A percentile compares a stretch with the other conserved stretches of the same genome.
phyloP scores from a whole-genome alignment of 495 filamentous ascomycete species.

The Sphaerosporella brunnea region DNA sequence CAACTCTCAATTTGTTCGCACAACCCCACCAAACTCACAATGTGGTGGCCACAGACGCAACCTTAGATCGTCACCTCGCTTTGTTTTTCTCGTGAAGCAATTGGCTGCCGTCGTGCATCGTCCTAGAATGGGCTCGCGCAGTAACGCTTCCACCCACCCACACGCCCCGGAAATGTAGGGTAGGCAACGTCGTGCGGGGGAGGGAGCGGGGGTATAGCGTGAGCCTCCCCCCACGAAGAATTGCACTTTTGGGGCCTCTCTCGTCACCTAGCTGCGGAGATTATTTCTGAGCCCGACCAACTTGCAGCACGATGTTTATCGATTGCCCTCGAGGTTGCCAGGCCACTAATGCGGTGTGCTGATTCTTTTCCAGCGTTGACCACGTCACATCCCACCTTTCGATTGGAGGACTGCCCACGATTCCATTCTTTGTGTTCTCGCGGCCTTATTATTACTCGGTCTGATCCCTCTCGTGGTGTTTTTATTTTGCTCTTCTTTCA shows the following conservation, averaged over 20 bases:
- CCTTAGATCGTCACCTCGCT: background rate
- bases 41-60: background rate
- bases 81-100: no score
- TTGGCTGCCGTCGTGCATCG: no score
- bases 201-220: no score
- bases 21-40: background rate
- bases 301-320: slow-evolving; percentile 6
- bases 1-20: background rate
- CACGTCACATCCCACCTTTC: slow-evolving; percentile 6
- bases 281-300: background rate
- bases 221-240: background rate
- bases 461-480: background rate
- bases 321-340: background rate
- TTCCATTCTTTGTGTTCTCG: background rate
- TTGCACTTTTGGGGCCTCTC: background rate
- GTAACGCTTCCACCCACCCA: no score
- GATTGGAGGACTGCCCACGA: slow-evolving; percentile 5
- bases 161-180: no score
- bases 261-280: background rate
- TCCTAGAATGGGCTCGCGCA: no score
- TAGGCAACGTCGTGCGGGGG: no score
- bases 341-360: slow-evolving; percentile 7
- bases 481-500: slow-evolving; percentile 5
- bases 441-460: background rate
- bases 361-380: slow-evolving; percentile 2